Conservation (phyloP, 148 eudicot species). For the Cornus florida region DNA sequence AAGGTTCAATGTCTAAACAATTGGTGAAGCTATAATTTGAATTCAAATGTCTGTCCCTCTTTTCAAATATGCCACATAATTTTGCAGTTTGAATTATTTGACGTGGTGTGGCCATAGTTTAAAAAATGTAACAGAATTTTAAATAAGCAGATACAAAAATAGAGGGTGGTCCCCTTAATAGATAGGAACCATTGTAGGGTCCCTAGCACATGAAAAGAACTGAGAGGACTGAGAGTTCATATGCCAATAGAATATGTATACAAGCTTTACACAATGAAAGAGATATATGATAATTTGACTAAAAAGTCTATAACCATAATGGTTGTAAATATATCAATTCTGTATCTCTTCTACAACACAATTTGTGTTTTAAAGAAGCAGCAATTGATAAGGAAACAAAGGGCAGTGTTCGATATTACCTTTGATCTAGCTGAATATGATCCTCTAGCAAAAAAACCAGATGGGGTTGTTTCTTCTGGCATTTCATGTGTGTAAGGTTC, state of each 20-base stretch:
- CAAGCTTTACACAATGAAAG: too few species aligned
- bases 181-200: too few species aligned
- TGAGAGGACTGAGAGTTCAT: too few species aligned
- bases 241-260: too few species aligned
- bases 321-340: too few species aligned
- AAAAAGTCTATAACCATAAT: too few species aligned
- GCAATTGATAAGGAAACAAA: background rate
- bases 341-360: too few species aligned
- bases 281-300: too few species aligned
- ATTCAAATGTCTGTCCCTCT: conserved; percentile 3
- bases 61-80: background rate
- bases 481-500: conserved; percentile 73
- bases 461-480: conserved; percentile 85
- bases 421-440: conserved; percentile 75
- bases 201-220: too few species aligned
- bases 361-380: too few species aligned
- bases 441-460: conserved; percentile 92
- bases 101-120: background rate
- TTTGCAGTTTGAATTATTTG: background rate
- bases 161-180: conserved; percentile 9
- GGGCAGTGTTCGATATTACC: conserved; percentile 27
- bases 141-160: background rate
- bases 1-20: background rate
- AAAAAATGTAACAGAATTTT: background rate
- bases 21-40: background rate